A percentile compares a stretch with the other conserved stretches of the same genome.
phyloP scores from a whole-genome alignment of 495 filamentous ascomycete genomes.

The Trichoderma reesei region DNA sequence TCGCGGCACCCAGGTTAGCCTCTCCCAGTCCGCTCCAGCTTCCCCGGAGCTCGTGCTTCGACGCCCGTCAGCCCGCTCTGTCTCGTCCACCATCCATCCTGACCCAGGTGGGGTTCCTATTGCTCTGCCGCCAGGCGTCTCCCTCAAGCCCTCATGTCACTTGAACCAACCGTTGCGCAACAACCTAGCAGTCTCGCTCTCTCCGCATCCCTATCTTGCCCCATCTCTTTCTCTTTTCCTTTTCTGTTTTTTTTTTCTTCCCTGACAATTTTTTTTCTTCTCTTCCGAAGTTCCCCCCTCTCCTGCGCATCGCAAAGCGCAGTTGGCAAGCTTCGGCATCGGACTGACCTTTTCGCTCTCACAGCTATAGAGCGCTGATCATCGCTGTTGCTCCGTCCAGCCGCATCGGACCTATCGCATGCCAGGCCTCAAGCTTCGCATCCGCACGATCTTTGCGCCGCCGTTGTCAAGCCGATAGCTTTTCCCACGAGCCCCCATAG shows the following conservation, averaged over 20 bases:
- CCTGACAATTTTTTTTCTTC: background rate
- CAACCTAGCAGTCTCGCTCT: background rate
- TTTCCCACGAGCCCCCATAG: background rate
- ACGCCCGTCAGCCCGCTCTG: conserved; percentile 4
- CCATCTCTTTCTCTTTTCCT: conserved; percentile 2
- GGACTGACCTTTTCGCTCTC: background rate
- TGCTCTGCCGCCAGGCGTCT: background rate
- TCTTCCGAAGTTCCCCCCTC: no score
- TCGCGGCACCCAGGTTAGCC: background rate
- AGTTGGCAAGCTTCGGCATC: background rate
- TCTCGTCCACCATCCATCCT: conserved; percentile 7
- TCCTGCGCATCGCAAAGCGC: background rate
- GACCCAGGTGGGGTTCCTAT: conserved; percentile 1
- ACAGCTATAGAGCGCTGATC: background rate
- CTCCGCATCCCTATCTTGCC: conserved; percentile 7
- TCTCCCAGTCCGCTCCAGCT: background rate
- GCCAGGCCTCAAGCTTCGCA: conserved; percentile 5
- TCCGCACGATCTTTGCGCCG: conserved; percentile 4
- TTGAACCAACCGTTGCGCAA: conserved; percentile 8
- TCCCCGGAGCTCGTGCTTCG: conserved; percentile 5
- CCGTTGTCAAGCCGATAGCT: background rate
- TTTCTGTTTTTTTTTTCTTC: conserved; percentile 1
- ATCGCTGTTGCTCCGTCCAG: background rate
- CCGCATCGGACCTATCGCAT: conserved; percentile 1
- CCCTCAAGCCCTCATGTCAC: conserved; percentile 8